Conservation (phyloP, 2,329 filamentous ascomycete genomes). For the Graphilbum fragrans region DNA sequence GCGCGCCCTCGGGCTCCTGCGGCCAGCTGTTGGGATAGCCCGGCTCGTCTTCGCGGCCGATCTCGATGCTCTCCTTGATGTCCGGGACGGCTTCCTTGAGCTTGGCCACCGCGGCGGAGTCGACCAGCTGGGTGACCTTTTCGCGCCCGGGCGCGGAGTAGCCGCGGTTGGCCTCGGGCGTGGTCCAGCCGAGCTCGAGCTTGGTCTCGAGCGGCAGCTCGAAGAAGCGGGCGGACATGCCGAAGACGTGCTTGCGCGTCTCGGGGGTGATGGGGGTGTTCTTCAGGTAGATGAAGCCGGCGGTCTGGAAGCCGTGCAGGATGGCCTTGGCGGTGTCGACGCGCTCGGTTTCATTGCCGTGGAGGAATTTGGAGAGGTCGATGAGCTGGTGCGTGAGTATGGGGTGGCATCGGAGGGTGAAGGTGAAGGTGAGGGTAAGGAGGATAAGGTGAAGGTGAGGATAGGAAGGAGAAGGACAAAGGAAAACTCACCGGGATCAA, state of each 20-base stretch:
- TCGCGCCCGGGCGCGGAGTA: conserved; percentile 60
- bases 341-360: conserved; percentile 47
- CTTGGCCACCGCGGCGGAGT: conserved; percentile 43
- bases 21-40: conserved; percentile 71
- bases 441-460: not conserved
- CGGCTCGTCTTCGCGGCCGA: conserved; percentile 46
- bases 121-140: conserved; percentile 50
- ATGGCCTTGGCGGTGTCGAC: conserved; percentile 57
- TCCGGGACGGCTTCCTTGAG: conserved; percentile 48
- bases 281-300: conserved; percentile 81
- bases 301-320: conserved; percentile 67
- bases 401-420: not conserved
- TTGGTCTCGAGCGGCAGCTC: conserved; percentile 49
- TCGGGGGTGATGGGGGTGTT: conserved; percentile 59
- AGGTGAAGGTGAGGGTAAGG: not conserved
- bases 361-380: conserved; percentile 64
- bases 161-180: conserved; percentile 59
- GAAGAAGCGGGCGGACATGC: conserved; percentile 61
- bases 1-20: conserved; percentile 30
- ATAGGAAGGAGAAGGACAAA: not conserved
- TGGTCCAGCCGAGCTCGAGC: conserved; percentile 56
- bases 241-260: conserved; percentile 50
- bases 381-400: conserved; percentile 43
- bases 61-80: conserved; percentile 54
- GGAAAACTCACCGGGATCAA: conserved; percentile 14